These are phyloP conservation scores for Croton laevigatus DNA, from an alignment of 441 rosid species.

Conservation along the genomic window DNA sequence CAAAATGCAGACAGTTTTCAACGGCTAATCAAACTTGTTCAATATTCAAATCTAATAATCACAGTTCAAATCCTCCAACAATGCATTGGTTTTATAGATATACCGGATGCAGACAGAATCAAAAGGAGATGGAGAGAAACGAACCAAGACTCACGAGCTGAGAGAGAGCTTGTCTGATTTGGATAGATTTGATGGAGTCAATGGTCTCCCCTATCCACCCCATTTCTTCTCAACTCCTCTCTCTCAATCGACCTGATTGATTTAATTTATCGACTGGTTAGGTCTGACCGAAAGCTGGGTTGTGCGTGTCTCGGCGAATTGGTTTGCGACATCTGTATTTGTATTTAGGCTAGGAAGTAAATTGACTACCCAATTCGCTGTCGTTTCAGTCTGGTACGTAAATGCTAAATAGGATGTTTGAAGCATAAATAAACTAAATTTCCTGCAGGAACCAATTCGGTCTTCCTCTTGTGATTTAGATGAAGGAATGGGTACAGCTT, in stretches of 20 bases:
- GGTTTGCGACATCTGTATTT: background rate
- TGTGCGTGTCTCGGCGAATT: background rate
- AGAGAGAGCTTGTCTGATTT: conserved; percentile 21
- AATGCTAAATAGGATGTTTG: background rate
- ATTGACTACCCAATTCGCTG: too few species aligned
- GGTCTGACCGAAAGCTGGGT: background rate
- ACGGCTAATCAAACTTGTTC: background rate
- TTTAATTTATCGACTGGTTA: background rate
- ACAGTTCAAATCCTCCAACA: too few species aligned
- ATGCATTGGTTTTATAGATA: too few species aligned
- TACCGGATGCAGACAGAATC: background rate
- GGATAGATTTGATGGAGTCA: conserved; percentile 21
- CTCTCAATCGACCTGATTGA: background rate
- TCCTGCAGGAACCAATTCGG: conserved; percentile 62
- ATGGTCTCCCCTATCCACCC: conserved; percentile 8
- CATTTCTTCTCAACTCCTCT: conserved; percentile 1
- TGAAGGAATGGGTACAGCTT: conserved; percentile 55
- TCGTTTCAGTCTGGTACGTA: too few species aligned
- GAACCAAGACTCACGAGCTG: conserved; percentile 22
- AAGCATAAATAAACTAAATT: conserved; percentile 1
- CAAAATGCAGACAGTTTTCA: background rate
- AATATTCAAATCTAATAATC: too few species aligned
- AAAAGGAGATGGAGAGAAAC: background rate
- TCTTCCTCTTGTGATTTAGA: conserved; percentile 58
- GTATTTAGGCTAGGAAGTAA: too few species aligned